These are phyloP conservation scores for Stereocaulon alpinum DNA, from an alignment of 495 filamentous ascomycete species.

Conservation along the genomic window DNA sequence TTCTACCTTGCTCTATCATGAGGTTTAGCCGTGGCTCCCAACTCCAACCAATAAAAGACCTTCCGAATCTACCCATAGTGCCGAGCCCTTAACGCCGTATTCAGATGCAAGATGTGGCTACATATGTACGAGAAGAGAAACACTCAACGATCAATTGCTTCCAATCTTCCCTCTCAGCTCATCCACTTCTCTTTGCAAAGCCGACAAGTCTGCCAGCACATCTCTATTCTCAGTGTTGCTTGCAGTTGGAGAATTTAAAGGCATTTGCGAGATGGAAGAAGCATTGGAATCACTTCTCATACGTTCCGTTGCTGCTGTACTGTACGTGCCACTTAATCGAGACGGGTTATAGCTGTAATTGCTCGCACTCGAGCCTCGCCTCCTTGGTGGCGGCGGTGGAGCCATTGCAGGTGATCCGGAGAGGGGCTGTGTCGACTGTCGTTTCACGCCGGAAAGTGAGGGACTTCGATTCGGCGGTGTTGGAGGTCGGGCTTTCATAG, in stretches of 20 bases:
- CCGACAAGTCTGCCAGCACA: conserved; percentile 56
- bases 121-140: background rate
- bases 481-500: conserved; percentile 25
- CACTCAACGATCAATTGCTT: background rate
- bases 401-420: conserved; percentile 21
- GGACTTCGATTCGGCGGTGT: conserved; percentile 31
- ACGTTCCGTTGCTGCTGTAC: conserved; percentile 19
- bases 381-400: conserved; percentile 47
- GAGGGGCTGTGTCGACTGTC: conserved; percentile 12
- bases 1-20: background rate
- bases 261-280: conserved; percentile 18
- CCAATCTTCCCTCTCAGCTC: conserved; percentile 47
- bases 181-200: conserved; percentile 63
- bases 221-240: conserved; percentile 31
- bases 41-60: background rate
- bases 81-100: background rate
- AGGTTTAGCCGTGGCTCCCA: background rate
- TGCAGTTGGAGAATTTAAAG: conserved; percentile 2
- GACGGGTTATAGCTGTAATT: conserved; percentile 35
- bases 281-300: conserved; percentile 22
- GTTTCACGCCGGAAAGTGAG: conserved; percentile 23
- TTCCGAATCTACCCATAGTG: background rate
- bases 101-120: background rate
- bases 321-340: conserved; percentile 22
- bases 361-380: conserved; percentile 44